Evolutionary conservation across 202 grass and related monocot genomes (phyloP).

Genomic region (Bolboschoenoplectus hybrid): DNA sequence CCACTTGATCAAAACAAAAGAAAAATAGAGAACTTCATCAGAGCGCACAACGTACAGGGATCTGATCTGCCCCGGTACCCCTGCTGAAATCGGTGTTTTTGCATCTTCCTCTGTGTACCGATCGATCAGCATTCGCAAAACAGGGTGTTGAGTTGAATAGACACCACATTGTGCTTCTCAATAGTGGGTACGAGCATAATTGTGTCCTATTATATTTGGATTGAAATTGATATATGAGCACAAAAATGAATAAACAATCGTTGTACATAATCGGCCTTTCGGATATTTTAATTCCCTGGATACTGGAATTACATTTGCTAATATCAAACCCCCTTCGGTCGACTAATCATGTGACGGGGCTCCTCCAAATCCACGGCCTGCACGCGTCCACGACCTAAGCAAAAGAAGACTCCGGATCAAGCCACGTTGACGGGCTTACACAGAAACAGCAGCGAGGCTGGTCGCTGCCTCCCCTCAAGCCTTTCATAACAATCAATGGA

Average conservation of each 20-base stretch:
- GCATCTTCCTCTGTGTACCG: background rate
- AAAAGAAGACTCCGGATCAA: conserved; percentile 44
- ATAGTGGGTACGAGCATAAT: background rate
- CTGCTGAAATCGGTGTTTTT: background rate
- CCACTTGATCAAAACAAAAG: background rate
- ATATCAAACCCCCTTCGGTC: background rate
- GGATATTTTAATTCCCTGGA: background rate
- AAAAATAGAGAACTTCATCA: background rate
- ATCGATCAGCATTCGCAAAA: background rate
- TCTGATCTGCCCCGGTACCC: background rate
- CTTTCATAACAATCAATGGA: conserved; percentile 99
- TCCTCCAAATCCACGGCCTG: background rate
- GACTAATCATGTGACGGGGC: background rate
- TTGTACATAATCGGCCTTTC: conserved; percentile 25
- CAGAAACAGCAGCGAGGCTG: conserved; percentile 87
- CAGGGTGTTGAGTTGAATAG: background rate
- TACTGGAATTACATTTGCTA: conserved; percentile 31
- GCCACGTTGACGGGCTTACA: conserved; percentile 90
- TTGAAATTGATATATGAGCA: conserved; percentile 14
- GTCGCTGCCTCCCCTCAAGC: conserved; percentile 49
- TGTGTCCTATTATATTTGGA: background rate
- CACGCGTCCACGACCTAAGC: background rate
- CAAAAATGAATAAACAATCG: conserved; percentile 22
- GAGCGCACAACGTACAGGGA: background rate
- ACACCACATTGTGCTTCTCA: too few species aligned